Evolutionary conservation across 2,329 filamentous ascomycete genomes (phyloP), one percentile per base, ranked within the genome.

Genomic region (Aspergillus calidoustus): DNA sequence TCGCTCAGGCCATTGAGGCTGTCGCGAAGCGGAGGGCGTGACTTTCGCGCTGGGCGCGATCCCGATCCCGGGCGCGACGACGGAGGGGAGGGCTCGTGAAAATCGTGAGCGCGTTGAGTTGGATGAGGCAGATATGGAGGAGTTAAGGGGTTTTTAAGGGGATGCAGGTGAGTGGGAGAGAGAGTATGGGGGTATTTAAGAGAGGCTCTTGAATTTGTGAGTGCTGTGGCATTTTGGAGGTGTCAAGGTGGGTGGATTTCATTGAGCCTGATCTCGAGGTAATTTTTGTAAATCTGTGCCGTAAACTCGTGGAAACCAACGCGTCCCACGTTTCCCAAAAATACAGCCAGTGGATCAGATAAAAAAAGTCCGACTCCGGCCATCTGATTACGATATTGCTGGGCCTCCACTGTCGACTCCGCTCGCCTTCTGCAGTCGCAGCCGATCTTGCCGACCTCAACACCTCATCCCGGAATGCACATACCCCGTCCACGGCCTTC

Each of bases 21-120:
- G 70, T 92, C 43, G 89, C 89, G 1, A 71, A 79, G 67, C 80
- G 80, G 91, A 90, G 76, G 81, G 82, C 0, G 84, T 82, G 70
- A 89, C 86, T 0, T 72, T 85, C 4, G 82, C 83, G 1, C 89
- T 92, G 76, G 19, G 19, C 19, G 19, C 73, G 23, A 68, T 79
- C 6, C 72, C 74, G 1, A 70, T 77, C 31, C 67, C 72, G 0
- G 75, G 75, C 3, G 72, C 72, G 2, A 73, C 64, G 4, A 69
- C 63, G 3, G 65, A 58, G 25, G 65, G 64, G 31, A 68, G 72
- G 22, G 65, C 75, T 7, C 56, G 65, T 46, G 75, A 77, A 68
- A 79, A 77, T 58, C 62, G 60, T 15, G 65, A 30, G 13, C 60
- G 62, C n/a, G 57, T 74, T 23, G 61, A 64, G 8, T 52, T 78